These are phyloP conservation scores for Boletus rubropictus DNA, from an alignment of 768 basidiomycete species.

Conservation along the genomic window DNA sequence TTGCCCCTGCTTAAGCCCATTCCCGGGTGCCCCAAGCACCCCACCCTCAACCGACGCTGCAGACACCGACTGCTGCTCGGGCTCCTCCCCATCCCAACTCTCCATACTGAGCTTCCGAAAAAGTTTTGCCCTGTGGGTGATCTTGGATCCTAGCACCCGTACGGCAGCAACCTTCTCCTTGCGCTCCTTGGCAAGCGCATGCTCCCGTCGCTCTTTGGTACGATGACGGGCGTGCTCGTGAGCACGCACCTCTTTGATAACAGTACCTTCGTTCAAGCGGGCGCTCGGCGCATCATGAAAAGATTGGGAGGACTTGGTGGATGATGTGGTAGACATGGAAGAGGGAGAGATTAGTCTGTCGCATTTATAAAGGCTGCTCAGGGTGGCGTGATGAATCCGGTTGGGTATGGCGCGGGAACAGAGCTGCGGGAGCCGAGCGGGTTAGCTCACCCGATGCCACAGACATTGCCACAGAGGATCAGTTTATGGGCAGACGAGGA, in stretches of 20 bases:
- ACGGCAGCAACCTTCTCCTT: constrained; percentile 24
- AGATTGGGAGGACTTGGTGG: constrained; percentile 16
- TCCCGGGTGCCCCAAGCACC: not conserved
- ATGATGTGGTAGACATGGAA: constrained; percentile 29
- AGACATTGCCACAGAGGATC: constrained; percentile 3
- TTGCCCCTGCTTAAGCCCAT: not conserved
- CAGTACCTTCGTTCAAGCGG: constrained; percentile 14
- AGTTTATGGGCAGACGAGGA: constrained; percentile 5
- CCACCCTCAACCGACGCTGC: not conserved
- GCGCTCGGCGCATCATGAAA: constrained; percentile 16
- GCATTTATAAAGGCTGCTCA: constrained; percentile 30
- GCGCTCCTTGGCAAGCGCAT: constrained; percentile 28
- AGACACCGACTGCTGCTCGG: not conserved
- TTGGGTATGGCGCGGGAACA: constrained; percentile 21
- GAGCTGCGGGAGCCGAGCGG: constrained; percentile 16
- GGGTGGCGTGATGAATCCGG: constrained; percentile 19
- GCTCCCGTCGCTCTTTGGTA: constrained; percentile 29
- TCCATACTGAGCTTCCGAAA: constrained; percentile 25
- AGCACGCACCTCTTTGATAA: constrained; percentile 28
- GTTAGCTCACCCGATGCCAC: not conserved
- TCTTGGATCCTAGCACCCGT: constrained; percentile 19
- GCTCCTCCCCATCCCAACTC: constrained; percentile 26
- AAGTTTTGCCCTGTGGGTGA: constrained; percentile 11
- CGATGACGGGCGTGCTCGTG: constrained; percentile 32
- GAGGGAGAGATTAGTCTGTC: constrained; percentile 4